Percentiles rank a stretch among this genome's conserved stretches.
Conservation (phyloP, 148 eudicot species). For the Arbutus unedo region DNA sequence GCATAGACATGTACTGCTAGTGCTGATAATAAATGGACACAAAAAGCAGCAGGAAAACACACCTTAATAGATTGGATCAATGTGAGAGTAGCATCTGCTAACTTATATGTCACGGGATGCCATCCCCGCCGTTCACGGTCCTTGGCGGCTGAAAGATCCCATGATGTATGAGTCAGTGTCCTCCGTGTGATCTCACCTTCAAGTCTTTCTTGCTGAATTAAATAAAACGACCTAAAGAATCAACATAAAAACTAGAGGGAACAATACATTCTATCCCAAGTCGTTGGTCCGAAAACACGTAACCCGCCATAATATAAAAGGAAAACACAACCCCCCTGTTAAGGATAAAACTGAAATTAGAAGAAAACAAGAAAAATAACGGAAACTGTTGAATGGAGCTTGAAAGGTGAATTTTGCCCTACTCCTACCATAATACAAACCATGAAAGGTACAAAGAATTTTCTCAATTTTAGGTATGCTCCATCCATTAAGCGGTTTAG, state of each 20-base stretch:
- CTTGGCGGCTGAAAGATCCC: conserved; percentile 71
- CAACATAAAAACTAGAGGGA: not conserved
- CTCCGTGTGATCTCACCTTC: conserved; percentile 81
- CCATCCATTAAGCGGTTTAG: not conserved
- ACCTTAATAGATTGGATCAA: conserved; percentile 88
- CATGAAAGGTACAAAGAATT: not conserved
- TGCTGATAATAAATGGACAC: not conserved
- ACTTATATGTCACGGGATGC: conserved; percentile 89
- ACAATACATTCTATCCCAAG: not conserved
- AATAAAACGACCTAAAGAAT: not conserved
- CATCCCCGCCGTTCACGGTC: conserved; percentile 81
- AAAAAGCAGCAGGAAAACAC: not conserved
- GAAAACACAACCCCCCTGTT: not conserved
- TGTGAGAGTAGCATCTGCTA: conserved; percentile 73
- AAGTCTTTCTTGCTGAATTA: conserved; percentile 70
- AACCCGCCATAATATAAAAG: not conserved
- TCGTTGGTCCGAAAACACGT: not conserved
- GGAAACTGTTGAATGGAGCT: not conserved
- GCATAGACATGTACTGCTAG: not conserved
- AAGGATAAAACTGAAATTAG: not conserved
- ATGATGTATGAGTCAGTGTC: conserved; percentile 74
- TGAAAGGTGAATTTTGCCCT: not conserved
- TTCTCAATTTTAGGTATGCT: not conserved
- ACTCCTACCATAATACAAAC: not conserved
- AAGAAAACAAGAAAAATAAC: not conserved